Conservation (phyloP, 345 rosid genomes). For the Combretum micranthum region DNA sequence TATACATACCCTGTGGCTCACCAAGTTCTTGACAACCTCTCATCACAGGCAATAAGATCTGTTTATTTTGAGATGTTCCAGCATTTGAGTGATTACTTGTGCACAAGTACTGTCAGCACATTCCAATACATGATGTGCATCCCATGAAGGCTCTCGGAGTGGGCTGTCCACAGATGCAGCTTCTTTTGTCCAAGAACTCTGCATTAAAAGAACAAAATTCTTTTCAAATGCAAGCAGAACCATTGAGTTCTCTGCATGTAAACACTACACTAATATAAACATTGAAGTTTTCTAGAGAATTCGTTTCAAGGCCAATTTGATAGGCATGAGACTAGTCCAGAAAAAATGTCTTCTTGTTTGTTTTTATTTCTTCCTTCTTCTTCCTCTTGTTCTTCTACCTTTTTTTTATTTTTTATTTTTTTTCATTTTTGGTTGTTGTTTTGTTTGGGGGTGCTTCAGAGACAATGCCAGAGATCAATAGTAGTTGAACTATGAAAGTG, state of each 20-base stretch:
- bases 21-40: slow-evolving; percentile 18
- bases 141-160: slow-evolving; percentile 16
- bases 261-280: neutral
- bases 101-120: slow-evolving; percentile 53
- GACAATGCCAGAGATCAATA: no score
- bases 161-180: slow-evolving; percentile 38
- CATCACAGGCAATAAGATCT: slow-evolving; percentile 15
- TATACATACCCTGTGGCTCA: slow-evolving; percentile 25
- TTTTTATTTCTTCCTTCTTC: neutral
- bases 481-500: no score
- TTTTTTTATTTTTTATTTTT: no score
- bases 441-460: no score
- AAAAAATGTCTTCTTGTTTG: neutral
- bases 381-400: neutral
- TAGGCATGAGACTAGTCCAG: no score
- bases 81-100: slow-evolving; percentile 45
- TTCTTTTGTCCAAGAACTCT: slow-evolving; percentile 59
- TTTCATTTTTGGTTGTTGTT: no score
- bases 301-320: no score
- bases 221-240: no score
- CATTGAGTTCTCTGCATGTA: no score
- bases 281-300: neutral
- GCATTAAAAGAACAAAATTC: neutral
- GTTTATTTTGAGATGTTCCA: slow-evolving; percentile 25
- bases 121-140: slow-evolving; percentile 27